These are phyloP conservation scores for Populus hybrid DNA, from an alignment of 441 rosid genomes.

Conservation along the genomic window DNA sequence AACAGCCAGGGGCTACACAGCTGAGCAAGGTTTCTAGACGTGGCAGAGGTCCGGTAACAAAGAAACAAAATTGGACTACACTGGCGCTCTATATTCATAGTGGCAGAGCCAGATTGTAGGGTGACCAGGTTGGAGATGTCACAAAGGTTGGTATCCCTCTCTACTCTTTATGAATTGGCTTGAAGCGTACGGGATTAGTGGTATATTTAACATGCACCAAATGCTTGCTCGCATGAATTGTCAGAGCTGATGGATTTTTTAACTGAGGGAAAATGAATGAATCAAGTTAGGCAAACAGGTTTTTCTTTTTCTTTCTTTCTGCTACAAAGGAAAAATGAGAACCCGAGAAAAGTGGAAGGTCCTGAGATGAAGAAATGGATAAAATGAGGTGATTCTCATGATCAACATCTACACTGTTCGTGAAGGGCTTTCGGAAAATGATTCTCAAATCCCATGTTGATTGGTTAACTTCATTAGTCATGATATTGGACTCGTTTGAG, in stretches of 20 bases:
- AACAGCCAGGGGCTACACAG: background rate
- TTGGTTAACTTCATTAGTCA: background rate
- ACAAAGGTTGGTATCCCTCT: background rate
- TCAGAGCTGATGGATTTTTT: background rate
- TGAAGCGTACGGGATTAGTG: background rate
- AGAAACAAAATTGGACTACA: background rate
- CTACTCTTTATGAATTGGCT: background rate
- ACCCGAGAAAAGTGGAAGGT: slow-evolving; percentile 11
- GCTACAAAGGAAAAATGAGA: slow-evolving; percentile 8
- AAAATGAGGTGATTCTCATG: background rate
- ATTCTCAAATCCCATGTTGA: background rate
- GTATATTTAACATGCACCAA: background rate
- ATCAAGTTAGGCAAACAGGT: background rate
- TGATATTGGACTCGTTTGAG: background rate
- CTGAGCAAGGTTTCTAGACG: background rate
- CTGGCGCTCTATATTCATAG: background rate
- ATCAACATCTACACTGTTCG: background rate
- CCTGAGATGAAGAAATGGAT: background rate
- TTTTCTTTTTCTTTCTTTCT: no score
- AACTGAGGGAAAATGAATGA: background rate
- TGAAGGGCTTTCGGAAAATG: background rate
- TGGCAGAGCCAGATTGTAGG: background rate
- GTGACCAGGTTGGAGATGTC: background rate
- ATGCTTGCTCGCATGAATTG: background rate
- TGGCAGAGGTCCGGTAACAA: background rate